Conservation (phyloP, 2,329 filamentous ascomycete genomes). For the Bimuria novae-zelandiae region DNA sequence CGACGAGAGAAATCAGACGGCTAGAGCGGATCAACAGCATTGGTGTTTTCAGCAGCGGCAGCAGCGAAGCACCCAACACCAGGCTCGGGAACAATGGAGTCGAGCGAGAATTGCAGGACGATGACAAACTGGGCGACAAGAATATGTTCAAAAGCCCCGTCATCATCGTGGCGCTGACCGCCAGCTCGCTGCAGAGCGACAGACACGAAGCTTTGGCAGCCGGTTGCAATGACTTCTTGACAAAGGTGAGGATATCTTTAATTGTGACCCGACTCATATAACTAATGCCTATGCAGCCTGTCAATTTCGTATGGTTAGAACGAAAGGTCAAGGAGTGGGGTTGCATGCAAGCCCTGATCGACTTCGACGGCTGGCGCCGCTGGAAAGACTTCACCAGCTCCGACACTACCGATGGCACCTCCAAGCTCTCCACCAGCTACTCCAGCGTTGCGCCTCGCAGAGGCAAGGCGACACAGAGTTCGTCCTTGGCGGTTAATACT, state of each 20-base stretch:
- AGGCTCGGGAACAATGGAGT: constrained; percentile 45
- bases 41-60: constrained; percentile 74
- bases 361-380: constrained; percentile 96
- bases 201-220: constrained; percentile 92
- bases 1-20: constrained; percentile 90
- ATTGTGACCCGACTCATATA: neutral
- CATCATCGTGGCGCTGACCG: constrained; percentile 95
- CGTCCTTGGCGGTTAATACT: constrained; percentile 19
- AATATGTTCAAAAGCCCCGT: constrained; percentile 90
- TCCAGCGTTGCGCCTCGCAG: constrained; percentile 36
- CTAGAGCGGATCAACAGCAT: constrained; percentile 90
- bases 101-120: constrained; percentile 53
- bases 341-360: constrained; percentile 98
- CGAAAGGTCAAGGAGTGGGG: constrained; percentile 99
- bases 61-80: constrained; percentile 48
- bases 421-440: constrained; percentile 41
- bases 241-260: constrained; percentile 71
- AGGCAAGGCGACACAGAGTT: constrained; percentile 18
- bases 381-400: constrained; percentile 79
- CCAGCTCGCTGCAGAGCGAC: constrained; percentile 92
- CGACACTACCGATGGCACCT: constrained; percentile 43
- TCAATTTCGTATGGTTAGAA: constrained; percentile 97
- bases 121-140: constrained; percentile 70
- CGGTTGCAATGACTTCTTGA: constrained; percentile 97
- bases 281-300: constrained; percentile 65